A percentile compares a stretch with the other conserved stretches of the same genome.
These are phyloP conservation scores for Prillingera fragicola DNA, from an alignment of 1,284 basidiomycete genomes.

Conservation along the genomic window DNA sequence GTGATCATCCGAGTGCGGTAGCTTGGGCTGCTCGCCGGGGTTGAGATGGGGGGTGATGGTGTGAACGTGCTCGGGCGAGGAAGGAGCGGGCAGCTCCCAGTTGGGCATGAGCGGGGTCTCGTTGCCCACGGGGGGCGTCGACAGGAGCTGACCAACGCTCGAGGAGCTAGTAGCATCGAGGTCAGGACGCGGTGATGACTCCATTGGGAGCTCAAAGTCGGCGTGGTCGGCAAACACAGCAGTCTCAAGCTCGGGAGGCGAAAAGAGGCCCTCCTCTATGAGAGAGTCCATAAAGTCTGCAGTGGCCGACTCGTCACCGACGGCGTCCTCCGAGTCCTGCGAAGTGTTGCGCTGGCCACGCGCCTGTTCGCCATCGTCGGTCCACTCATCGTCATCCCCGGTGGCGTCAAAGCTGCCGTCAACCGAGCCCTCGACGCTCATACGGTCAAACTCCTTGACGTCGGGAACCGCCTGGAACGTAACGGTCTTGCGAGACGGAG, in stretches of 20 bases:
- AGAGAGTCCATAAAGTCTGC: conserved; percentile 48
- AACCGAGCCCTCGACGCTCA: conserved; percentile 53
- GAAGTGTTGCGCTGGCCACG: background rate
- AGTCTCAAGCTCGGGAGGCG: conserved; percentile 33
- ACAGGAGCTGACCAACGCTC: conserved; percentile 15
- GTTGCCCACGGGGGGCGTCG: conserved; percentile 35
- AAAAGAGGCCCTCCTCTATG: conserved; percentile 44
- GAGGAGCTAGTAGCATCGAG: background rate
- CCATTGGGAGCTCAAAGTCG: conserved; percentile 23
- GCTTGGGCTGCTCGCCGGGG: conserved; percentile 28
- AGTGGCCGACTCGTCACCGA: conserved; percentile 36
- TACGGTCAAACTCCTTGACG: conserved; percentile 75
- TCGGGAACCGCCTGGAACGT: conserved; percentile 80
- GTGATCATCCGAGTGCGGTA: conserved; percentile 33
- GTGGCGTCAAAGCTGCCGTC: conserved; percentile 51
- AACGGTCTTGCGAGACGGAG: conserved; percentile 67
- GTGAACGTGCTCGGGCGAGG: conserved; percentile 11
- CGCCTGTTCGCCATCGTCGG: conserved; percentile 19
- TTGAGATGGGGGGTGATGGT: conserved; percentile 12
- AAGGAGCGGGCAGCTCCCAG: conserved; percentile 2
- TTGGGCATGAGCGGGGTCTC: conserved; percentile 24
- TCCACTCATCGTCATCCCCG: conserved; percentile 47
- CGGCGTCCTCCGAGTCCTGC: conserved; percentile 7
- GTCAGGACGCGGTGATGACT: conserved; percentile 6
- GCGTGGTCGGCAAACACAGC: conserved; percentile 33